Percentiles rank a stretch among this genome's conserved stretches.
Conservation (phyloP, 306 rosid genomes). For the Senna siamea region DNA sequence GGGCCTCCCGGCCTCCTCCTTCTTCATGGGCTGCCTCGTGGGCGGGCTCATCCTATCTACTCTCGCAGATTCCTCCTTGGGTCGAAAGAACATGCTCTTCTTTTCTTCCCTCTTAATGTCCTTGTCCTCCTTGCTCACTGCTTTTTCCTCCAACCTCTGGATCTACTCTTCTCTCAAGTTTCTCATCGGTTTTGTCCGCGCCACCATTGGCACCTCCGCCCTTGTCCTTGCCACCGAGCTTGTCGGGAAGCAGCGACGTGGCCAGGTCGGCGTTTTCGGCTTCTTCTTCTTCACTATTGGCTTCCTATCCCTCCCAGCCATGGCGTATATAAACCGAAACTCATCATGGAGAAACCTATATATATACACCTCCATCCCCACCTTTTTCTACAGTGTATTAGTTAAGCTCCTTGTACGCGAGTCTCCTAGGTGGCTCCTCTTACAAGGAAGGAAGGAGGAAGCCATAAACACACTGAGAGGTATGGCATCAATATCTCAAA, state of each 20-base stretch:
- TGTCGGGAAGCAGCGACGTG: slow-evolving; percentile 57
- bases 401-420: slow-evolving; percentile 50
- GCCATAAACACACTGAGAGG: slow-evolving; percentile 42
- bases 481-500: slow-evolving; percentile 36
- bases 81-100: slow-evolving; percentile 66
- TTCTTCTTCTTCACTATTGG: slow-evolving; percentile 66
- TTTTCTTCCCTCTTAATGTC: slow-evolving; percentile 58
- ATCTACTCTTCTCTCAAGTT: slow-evolving; percentile 52
- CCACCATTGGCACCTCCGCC: slow-evolving; percentile 59
- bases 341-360: slow-evolving; percentile 63
- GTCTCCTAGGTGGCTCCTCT: slow-evolving; percentile 72
- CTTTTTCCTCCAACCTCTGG: slow-evolving; percentile 58
- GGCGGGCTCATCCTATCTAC: slow-evolving; percentile 60
- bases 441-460: slow-evolving; percentile 58
- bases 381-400: slow-evolving; percentile 41
- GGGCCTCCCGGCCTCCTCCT: slow-evolving; percentile 60
- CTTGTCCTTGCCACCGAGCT: slow-evolving; percentile 66
- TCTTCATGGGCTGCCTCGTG: slow-evolving; percentile 61
- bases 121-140: slow-evolving; percentile 48
- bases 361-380: slow-evolving; percentile 59
- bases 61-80: slow-evolving; percentile 59
- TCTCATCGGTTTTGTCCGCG: slow-evolving; percentile 50
- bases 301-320: slow-evolving; percentile 58
- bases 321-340: slow-evolving; percentile 45
- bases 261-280: slow-evolving; percentile 50